These are phyloP conservation scores for Vinca minor DNA, from an alignment of 257 asterid species.

Conservation along the genomic window DNA sequence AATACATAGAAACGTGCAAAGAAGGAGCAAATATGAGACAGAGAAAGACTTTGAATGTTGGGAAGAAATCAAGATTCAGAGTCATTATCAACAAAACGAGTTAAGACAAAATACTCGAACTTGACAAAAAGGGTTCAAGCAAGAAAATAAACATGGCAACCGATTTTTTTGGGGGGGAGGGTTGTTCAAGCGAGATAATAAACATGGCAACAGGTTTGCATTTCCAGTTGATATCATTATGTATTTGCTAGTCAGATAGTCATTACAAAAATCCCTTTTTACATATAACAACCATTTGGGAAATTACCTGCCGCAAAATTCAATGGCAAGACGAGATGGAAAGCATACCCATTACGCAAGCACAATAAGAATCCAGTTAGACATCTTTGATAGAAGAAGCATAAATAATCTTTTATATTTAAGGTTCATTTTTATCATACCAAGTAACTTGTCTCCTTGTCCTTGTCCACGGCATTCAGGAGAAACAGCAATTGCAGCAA, in stretches of 20 bases:
- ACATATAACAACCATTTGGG: not conserved
- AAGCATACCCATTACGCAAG: not conserved
- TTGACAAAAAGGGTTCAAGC: no score
- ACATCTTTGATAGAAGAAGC: not conserved
- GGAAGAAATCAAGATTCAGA: not conserved
- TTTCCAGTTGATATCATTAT: not conserved
- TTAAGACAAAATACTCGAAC: not conserved
- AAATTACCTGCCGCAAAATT: not conserved
- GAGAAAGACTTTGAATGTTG: not conserved
- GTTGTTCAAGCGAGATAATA: no score
- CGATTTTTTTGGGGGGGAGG: no score
- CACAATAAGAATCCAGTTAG: not conserved
- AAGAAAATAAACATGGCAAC: no score
- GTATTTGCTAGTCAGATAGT: not conserved
- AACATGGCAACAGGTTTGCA: not conserved
- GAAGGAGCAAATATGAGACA: not conserved
- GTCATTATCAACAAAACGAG: not conserved
- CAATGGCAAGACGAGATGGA: not conserved
- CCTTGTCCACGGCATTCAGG: constrained; percentile 98
- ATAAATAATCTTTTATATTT: not conserved
- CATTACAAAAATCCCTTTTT: not conserved
- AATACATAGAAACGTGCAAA: not conserved
- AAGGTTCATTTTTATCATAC: constrained; percentile 30
- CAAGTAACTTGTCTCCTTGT: constrained; percentile 94
- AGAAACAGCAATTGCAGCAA: constrained; percentile 96